Percentiles rank a stretch among this genome's conserved stretches.
Evolutionary conservation across 2,329 filamentous ascomycete genomes (phyloP).

Genomic region (Aurifilum marmelostoma): DNA sequence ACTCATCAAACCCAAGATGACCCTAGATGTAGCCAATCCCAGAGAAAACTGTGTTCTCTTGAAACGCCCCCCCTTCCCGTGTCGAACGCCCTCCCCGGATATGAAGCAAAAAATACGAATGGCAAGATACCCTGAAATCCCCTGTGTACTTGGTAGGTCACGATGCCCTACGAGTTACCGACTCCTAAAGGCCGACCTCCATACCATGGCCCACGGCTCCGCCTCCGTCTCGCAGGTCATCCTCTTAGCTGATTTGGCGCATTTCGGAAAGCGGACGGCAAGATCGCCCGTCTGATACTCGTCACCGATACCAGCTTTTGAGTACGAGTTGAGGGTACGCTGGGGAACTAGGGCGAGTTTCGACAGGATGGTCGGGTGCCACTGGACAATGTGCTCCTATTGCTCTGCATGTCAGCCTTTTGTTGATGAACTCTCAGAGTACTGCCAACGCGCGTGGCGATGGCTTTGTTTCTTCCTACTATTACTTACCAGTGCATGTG

Average conservation of each 20-base stretch:
- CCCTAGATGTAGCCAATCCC: neutral
- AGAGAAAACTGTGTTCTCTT: neutral
- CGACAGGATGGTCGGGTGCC: conserved; percentile 94
- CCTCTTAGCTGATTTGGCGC: conserved; percentile 55
- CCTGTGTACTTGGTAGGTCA: neutral
- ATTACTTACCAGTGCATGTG: conserved; percentile 77
- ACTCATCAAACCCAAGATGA: neutral
- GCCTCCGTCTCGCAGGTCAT: conserved; percentile 75
- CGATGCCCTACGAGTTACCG: conserved; percentile 38
- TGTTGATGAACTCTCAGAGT: neutral
- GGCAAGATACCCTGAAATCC: neutral
- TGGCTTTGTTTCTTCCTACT: neutral
- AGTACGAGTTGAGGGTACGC: conserved; percentile 80
- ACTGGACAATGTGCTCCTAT: conserved; percentile 87
- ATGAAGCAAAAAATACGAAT: neutral
- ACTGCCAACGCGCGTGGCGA: neutral
- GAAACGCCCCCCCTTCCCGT: conserved; percentile 5
- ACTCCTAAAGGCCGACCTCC: conserved; percentile 53
- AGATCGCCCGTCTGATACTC: conserved; percentile 84
- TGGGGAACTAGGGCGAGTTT: conserved; percentile 91
- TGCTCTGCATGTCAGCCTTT: conserved; percentile 35
- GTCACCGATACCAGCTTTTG: conserved; percentile 56
- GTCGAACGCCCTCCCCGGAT: neutral
- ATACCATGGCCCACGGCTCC: conserved; percentile 51
- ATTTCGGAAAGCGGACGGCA: conserved; percentile 76